Percentiles rank a stretch among this genome's conserved stretches.
Evolutionary conservation across 257 asterid genomes (phyloP).

Genomic region (Gardenia jasminoides): DNA sequence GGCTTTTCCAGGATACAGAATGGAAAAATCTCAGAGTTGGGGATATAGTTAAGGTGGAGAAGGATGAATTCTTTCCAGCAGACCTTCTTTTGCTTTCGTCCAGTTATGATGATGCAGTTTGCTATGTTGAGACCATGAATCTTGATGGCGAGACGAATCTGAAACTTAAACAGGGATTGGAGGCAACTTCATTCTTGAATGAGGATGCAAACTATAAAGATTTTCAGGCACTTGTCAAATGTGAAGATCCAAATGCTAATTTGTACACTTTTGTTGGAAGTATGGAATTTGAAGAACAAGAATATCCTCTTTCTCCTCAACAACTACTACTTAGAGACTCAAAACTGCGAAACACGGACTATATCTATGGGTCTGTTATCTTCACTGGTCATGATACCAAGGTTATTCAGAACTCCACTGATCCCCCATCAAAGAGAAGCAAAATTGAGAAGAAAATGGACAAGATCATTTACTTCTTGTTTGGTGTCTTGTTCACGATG

Average conservation of each 20-base stretch:
- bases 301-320: slow-evolving; percentile 72
- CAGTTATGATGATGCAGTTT: slow-evolving; percentile 73
- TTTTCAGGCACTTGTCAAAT: slow-evolving; percentile 62
- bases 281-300: slow-evolving; percentile 61
- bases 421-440: slow-evolving; percentile 93
- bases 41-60: slow-evolving; percentile 76
- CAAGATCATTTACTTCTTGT: slow-evolving; percentile 71
- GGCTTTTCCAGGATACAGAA: slow-evolving; percentile 50
- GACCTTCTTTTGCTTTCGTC: slow-evolving; percentile 84
- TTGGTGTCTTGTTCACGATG: slow-evolving; percentile 56
- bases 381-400: slow-evolving; percentile 93
- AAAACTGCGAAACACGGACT: slow-evolving; percentile 75
- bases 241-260: slow-evolving; percentile 95
- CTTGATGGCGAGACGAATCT: slow-evolving; percentile 93
- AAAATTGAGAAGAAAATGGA: slow-evolving; percentile 88
- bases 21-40: slow-evolving; percentile 87
- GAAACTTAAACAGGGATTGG: slow-evolving; percentile 80
- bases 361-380: slow-evolving; percentile 74
- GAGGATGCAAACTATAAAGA: slow-evolving; percentile 47
- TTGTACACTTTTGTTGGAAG: slow-evolving; percentile 76
- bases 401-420: slow-evolving; percentile 87
- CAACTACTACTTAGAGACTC: slow-evolving; percentile 83
- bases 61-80: slow-evolving; percentile 89
- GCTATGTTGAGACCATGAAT: slow-evolving; percentile 97
- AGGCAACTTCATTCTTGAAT: slow-evolving; percentile 50